Evolutionary conservation across 1,139 yeast genomes (phyloP).

Genomic region (Debaryomyces robertsiae): DNA sequence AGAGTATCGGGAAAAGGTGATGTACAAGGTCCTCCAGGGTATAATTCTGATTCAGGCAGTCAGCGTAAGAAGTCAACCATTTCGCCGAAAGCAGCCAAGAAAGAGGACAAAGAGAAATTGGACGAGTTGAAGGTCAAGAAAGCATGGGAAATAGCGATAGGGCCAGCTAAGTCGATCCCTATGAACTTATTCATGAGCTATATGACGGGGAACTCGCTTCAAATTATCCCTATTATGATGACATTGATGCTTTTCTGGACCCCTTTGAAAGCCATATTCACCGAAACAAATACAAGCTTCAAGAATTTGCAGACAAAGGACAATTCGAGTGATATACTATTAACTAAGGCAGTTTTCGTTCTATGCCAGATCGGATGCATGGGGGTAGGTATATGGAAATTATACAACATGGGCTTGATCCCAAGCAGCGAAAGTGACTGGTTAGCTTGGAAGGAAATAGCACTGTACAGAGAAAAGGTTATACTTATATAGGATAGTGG

Average conservation of each 20-base stretch:
- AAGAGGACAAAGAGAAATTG: conserved; percentile 19
- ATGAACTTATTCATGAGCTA: conserved; percentile 90
- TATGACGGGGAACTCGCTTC: conserved; percentile 90
- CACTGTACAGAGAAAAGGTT: conserved; percentile 33
- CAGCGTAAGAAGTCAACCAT: conserved; percentile 1
- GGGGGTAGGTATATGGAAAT: conserved; percentile 80
- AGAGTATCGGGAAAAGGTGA: not conserved
- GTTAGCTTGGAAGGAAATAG: conserved; percentile 74
- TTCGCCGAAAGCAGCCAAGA: conserved; percentile 6
- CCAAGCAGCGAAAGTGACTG: conserved; percentile 90
- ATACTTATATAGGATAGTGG: not conserved
- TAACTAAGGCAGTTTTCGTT: conserved; percentile 43
- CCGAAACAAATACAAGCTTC: conserved; percentile 52
- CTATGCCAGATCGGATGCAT: conserved; percentile 66
- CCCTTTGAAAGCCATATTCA: conserved; percentile 72
- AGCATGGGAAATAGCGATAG: conserved; percentile 85
- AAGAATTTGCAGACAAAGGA: conserved; percentile 36
- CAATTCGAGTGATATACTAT: conserved; percentile 44
- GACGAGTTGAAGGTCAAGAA: conserved; percentile 55
- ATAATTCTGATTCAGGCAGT: conserved; percentile 1
- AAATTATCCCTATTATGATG: conserved; percentile 89
- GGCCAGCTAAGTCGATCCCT: conserved; percentile 84
- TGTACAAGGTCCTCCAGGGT: conserved; percentile 4
- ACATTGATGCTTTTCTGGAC: conserved; percentile 79
- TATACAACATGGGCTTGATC: conserved; percentile 85